These are phyloP conservation scores for Zasmidium citrigriseum DNA, from an alignment of 2,329 filamentous ascomycete genomes.

Conservation along the genomic window DNA sequence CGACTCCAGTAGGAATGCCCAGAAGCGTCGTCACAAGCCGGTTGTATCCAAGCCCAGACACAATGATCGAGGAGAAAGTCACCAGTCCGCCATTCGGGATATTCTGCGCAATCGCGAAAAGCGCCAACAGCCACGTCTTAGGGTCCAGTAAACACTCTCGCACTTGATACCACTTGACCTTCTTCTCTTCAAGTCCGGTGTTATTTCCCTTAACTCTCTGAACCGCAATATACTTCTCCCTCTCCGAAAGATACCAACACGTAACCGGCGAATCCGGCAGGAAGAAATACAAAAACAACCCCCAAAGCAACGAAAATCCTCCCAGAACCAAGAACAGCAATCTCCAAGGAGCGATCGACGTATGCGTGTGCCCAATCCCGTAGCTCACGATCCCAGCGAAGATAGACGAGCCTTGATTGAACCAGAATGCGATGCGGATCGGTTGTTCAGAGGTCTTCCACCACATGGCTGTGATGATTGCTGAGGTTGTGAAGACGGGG, in stretches of 20 bases:
- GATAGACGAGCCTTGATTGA: slow-evolving; percentile 50
- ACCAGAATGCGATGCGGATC: slow-evolving; percentile 37
- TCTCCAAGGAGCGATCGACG: slow-evolving; percentile 16
- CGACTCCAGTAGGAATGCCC: slow-evolving; percentile 17
- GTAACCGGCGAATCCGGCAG: slow-evolving; percentile 15
- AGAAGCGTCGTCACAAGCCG: slow-evolving; percentile 14
- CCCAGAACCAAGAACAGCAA: slow-evolving; percentile 54
- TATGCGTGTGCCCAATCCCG: slow-evolving; percentile 34
- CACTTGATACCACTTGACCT: slow-evolving; percentile 52
- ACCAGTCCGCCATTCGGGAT: slow-evolving; percentile 21
- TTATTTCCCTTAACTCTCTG: slow-evolving; percentile 14
- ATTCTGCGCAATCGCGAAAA: slow-evolving; percentile 16
- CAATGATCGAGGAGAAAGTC: slow-evolving; percentile 19
- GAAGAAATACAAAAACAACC: slow-evolving; percentile 12
- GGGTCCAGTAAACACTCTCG: slow-evolving; percentile 56
- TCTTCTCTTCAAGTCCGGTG: slow-evolving; percentile 17
- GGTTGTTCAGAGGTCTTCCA: slow-evolving; percentile 21
- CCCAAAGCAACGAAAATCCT: slow-evolving; percentile 9
- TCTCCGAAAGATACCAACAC: slow-evolving; percentile 13
- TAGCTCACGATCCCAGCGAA: slow-evolving; percentile 13
- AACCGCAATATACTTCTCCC: slow-evolving; percentile 14
- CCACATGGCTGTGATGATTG: slow-evolving; percentile 41
- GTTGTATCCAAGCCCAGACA: slow-evolving; percentile 18
- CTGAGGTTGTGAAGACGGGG: slow-evolving; percentile 46
- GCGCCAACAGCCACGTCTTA: slow-evolving; percentile 53